phyloP scores from a whole-genome alignment of 1,284 basidiomycete genomes.

The Marasmius tenuissimus region DNA sequence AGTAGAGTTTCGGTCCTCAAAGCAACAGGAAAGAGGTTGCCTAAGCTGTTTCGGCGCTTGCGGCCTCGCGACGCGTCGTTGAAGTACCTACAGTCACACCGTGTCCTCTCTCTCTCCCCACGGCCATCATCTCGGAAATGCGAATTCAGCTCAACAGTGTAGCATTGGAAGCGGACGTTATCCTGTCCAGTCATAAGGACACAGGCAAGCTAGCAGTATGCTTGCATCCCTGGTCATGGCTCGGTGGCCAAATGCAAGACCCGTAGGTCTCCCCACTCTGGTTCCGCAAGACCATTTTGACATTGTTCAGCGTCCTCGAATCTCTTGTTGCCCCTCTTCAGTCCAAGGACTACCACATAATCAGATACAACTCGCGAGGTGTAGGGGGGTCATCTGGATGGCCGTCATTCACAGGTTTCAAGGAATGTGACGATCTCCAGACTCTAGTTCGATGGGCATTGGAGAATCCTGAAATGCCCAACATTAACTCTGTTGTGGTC shows the following conservation, averaged over 20 bases:
- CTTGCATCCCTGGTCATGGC: conserved; percentile 78
- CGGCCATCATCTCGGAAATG: no score
- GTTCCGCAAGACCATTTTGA: conserved; percentile 14
- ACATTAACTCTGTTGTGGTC: conserved; percentile 49
- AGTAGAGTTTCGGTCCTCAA: conserved; percentile 71
- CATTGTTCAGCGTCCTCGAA: conserved; percentile 33
- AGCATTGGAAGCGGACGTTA: no score
- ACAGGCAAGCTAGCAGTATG: conserved; percentile 54
- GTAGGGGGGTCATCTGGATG: conserved; percentile 71
- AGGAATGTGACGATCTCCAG: conserved; percentile 67
- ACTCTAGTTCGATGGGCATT: conserved; percentile 59
- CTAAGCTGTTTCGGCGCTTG: no score
- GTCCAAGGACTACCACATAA: conserved; percentile 50
- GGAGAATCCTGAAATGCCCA: conserved; percentile 31
- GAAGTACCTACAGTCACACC: no score
- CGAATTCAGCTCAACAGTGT: no score
- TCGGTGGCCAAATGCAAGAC: conserved; percentile 73
- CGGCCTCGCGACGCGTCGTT: no score
- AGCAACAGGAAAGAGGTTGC: neutral
- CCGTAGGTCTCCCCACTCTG: conserved; percentile 48
- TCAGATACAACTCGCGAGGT: conserved; percentile 75
- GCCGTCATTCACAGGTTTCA: conserved; percentile 66
- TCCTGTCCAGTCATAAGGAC: no score
- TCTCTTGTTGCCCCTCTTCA: conserved; percentile 37
- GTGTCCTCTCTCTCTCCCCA: no score